Percentiles rank a stretch among this genome's conserved stretches.
Evolutionary conservation across 495 filamentous ascomycete genomes (phyloP).

Genomic region (Cairneyella variabilis): DNA sequence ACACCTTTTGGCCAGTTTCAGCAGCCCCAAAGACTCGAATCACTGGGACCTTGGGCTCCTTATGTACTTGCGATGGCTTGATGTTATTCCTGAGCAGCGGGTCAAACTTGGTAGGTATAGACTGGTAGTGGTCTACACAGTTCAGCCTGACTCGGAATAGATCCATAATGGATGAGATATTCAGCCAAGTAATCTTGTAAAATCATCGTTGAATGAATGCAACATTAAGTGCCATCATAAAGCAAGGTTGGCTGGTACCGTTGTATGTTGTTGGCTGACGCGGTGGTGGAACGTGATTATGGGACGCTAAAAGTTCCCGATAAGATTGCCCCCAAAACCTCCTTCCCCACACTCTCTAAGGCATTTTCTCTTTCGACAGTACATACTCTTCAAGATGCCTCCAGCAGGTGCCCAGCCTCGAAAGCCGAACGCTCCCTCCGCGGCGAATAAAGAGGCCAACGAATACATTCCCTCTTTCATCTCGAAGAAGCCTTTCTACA

Average conservation of each 20-base stretch:
- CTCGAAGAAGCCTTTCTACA: slow-evolving; percentile 96
- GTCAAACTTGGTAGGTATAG: slow-evolving; percentile 72
- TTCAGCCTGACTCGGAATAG: slow-evolving; percentile 84
- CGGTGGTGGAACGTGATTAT: too few species aligned
- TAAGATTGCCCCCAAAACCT: neutral
- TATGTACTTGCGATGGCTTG: slow-evolving; percentile 43
- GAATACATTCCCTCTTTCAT: slow-evolving; percentile 99
- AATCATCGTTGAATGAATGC: too few species aligned
- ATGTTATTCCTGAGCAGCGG: slow-evolving; percentile 64
- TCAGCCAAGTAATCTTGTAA: too few species aligned
- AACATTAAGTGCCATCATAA: too few species aligned
- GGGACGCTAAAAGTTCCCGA: too few species aligned
- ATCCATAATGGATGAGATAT: slow-evolving; percentile 55
- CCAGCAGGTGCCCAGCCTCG: slow-evolving; percentile 29
- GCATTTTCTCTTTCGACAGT: too few species aligned
- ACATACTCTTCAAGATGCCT: slow-evolving; percentile 22
- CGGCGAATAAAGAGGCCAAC: slow-evolving; percentile 76
- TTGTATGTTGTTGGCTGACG: too few species aligned
- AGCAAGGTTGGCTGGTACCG: too few species aligned
- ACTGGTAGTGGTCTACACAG: slow-evolving; percentile 91
- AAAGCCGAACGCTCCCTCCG: slow-evolving; percentile 39
- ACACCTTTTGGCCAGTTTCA: slow-evolving; percentile 93
- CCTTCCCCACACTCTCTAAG: neutral
- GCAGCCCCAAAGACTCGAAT: slow-evolving; percentile 91
- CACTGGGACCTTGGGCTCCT: slow-evolving; percentile 72